Conservation (phyloP, 225 moss, liverwort and hornwort species). For the Lunularia cruciata region DNA sequence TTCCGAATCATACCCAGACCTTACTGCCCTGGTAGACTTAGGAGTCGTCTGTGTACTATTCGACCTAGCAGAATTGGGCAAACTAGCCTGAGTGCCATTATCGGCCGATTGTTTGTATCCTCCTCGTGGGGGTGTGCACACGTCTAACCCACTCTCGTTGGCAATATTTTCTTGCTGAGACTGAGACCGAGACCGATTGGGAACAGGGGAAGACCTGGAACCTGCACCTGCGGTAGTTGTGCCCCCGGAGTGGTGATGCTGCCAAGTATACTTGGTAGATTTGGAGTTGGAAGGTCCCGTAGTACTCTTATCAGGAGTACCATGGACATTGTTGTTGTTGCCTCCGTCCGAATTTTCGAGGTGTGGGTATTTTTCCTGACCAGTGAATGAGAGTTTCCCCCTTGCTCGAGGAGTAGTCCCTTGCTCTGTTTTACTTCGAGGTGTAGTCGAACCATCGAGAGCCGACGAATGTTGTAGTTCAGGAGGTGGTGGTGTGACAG, state of each 20-base stretch:
- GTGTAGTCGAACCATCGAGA: constrained; percentile 45
- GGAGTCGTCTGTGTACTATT: constrained; percentile 56
- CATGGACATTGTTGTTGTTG: neutral
- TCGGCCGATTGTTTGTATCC: constrained; percentile 22
- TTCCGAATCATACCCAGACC: constrained; percentile 47
- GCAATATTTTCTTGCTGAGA: constrained; percentile 10
- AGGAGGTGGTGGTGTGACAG: constrained; percentile 39
- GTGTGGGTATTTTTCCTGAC: constrained; percentile 56
- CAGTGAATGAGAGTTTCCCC: constrained; percentile 48
- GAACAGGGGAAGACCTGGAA: constrained; percentile 12
- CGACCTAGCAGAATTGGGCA: constrained; percentile 18
- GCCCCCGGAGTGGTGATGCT: constrained; percentile 22
- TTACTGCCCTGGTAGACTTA: constrained; percentile 46
- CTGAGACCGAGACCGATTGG: constrained; percentile 7
- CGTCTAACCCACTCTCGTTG: constrained; percentile 17
- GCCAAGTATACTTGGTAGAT: constrained; percentile 42
- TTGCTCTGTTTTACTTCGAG: constrained; percentile 47
- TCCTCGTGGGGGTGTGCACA: constrained; percentile 33
- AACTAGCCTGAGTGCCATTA: neutral
- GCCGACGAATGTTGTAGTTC: constrained; percentile 24
- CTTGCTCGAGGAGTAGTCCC: constrained; percentile 28
- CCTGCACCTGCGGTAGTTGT: neutral
- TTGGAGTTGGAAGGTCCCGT: constrained; percentile 8
- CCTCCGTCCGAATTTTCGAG: constrained; percentile 42
- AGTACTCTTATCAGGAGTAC: constrained; percentile 29